These are phyloP conservation scores for Colletotrichum musicola DNA, from an alignment of 2,329 filamentous ascomycete species.

Conservation along the genomic window DNA sequence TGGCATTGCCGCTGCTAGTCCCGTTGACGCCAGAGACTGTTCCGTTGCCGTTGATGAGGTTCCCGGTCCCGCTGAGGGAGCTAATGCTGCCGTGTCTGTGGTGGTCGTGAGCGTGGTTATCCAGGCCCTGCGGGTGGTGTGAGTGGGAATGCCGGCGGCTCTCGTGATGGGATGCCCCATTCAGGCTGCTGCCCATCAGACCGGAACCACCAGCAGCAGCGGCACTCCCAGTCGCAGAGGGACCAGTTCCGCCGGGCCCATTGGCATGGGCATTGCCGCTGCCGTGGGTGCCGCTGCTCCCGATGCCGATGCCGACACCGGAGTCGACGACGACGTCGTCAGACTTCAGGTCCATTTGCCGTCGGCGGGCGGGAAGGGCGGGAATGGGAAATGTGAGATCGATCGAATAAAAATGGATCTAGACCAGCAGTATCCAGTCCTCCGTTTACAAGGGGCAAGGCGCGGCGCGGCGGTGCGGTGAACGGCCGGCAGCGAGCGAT, in stretches of 20 bases:
- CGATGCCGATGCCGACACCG: conserved; percentile 35
- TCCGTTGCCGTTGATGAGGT: background rate
- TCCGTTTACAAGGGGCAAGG: too few species aligned
- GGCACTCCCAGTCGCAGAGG: background rate
- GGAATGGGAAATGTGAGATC: too few species aligned
- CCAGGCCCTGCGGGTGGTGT: conserved; percentile 15
- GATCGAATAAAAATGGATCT: too few species aligned
- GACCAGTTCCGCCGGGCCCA: background rate
- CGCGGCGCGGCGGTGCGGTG: conserved; percentile 1
- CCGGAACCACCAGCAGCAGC: background rate
- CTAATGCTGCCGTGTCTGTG: conserved; percentile 12
- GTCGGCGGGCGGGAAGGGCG: conserved; percentile 2
- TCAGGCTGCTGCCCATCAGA: background rate
- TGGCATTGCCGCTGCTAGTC: conserved; percentile 8
- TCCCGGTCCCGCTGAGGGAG: conserved; percentile 10
- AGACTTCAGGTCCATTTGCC: conserved; percentile 32
- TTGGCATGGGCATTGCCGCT: conserved; percentile 10
- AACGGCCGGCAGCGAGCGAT: conserved; percentile 10
- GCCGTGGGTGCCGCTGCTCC: conserved; percentile 2
- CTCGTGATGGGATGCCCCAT: background rate
- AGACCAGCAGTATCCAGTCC: too few species aligned
- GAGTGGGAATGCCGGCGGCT: conserved; percentile 32
- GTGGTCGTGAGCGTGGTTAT: conserved; percentile 13
- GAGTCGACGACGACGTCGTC: conserved; percentile 26
- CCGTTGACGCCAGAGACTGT: background rate